A percentile compares a stretch with the other conserved stretches of the same genome.
phyloP scores from a whole-genome alignment of 768 basidiomycete genomes.

The Aureoboletus auriporus region DNA sequence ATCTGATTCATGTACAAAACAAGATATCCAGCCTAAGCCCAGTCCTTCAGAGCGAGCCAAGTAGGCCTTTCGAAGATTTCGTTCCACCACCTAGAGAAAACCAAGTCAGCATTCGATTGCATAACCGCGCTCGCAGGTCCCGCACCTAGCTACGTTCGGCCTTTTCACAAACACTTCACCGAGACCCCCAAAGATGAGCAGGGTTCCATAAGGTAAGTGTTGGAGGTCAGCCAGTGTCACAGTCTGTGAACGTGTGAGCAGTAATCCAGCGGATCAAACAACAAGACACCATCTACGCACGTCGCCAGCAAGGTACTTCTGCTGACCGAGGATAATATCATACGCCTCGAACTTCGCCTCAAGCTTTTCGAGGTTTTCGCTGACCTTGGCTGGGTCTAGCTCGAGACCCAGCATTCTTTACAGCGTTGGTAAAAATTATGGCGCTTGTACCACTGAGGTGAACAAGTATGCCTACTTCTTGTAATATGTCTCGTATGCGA shows the following conservation, averaged over 20 bases:
- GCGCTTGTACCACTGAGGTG: no score
- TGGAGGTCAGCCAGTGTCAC: conserved; percentile 57
- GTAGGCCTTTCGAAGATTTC: conserved; percentile 41
- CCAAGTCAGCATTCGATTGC: conserved; percentile 1
- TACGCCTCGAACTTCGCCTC: conserved; percentile 45
- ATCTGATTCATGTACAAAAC: no score
- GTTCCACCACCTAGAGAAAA: conserved; percentile 47
- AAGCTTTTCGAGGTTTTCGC: conserved; percentile 15
- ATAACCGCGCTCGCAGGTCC: neutral
- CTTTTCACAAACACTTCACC: conserved; percentile 29
- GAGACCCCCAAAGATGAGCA: conserved; percentile 22
- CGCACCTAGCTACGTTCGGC: conserved; percentile 45
- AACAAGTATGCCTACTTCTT: conserved; percentile 37
- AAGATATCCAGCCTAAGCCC: conserved; percentile 12
- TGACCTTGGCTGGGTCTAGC: conserved; percentile 21
- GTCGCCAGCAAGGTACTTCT: conserved; percentile 54
- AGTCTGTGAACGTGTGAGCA: conserved; percentile 24
- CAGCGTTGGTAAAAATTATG: neutral
- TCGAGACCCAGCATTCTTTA: conserved; percentile 16
- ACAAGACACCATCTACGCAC: conserved; percentile 28
- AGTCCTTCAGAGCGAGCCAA: conserved; percentile 45
- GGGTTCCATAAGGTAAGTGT: conserved; percentile 47
- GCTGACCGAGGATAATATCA: conserved; percentile 49
- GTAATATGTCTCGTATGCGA: conserved; percentile 49
- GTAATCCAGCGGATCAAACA: neutral